Conservation (phyloP, 2,329 filamentous ascomycete species). For the Alternaria infectoria region DNA sequence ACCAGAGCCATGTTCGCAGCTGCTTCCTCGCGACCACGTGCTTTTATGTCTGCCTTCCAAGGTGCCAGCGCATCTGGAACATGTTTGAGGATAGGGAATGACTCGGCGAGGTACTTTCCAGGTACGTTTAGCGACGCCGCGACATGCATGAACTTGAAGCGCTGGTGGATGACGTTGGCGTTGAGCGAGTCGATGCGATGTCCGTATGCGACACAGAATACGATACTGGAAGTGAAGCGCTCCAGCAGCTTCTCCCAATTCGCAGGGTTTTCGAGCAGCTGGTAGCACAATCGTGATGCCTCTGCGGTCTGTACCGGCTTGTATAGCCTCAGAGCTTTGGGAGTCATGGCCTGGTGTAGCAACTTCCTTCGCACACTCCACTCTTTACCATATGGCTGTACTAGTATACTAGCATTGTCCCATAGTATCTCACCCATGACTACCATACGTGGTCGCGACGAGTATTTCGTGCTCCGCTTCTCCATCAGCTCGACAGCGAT, state of each 20-base stretch:
- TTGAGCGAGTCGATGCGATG: slow-evolving; percentile 58
- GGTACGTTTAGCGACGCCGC: slow-evolving; percentile 57
- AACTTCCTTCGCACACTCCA: slow-evolving; percentile 53
- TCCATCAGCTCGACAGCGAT: slow-evolving; percentile 56
- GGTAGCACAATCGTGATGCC: slow-evolving; percentile 52
- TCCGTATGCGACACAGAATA: slow-evolving; percentile 60
- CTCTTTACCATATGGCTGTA: slow-evolving; percentile 57
- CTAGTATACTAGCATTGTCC: slow-evolving; percentile 54
- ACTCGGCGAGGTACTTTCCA: slow-evolving; percentile 55
- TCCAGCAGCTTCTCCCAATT: slow-evolving; percentile 57
- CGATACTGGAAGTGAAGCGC: slow-evolving; percentile 57
- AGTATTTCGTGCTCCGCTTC: slow-evolving; percentile 54
- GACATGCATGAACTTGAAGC: slow-evolving; percentile 58
- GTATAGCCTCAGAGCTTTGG: slow-evolving; percentile 53
- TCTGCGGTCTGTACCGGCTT: slow-evolving; percentile 59
- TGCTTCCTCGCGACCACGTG: slow-evolving; percentile 47
- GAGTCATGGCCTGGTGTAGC: slow-evolving; percentile 52
- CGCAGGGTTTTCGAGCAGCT: slow-evolving; percentile 49
- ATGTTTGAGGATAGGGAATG: slow-evolving; percentile 53
- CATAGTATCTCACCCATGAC: slow-evolving; percentile 55
- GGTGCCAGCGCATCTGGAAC: slow-evolving; percentile 54
- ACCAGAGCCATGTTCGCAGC: slow-evolving; percentile 52
- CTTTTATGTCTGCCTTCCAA: slow-evolving; percentile 56
- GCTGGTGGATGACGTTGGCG: slow-evolving; percentile 55
- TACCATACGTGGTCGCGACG: slow-evolving; percentile 54